Percentiles rank a stretch among this genome's conserved stretches.
phyloP scores from a whole-genome alignment of 1,284 basidiomycete species.

The Malassezia obtusa region DNA sequence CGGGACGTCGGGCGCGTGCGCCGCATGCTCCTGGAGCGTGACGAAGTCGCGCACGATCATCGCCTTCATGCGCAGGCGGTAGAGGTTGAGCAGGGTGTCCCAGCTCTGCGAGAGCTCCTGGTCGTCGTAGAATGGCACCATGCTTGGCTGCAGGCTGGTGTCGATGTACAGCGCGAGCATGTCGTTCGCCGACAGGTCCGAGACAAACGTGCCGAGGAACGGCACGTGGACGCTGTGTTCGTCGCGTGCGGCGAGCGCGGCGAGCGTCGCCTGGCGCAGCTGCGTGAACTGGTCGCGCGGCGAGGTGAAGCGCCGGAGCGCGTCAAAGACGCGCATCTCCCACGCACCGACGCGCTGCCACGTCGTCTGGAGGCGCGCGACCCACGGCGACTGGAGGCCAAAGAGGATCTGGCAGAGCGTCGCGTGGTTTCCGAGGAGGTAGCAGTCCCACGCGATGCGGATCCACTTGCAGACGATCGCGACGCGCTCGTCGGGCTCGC shows the following conservation, averaged over 20 bases:
- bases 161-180: conserved; percentile 35
- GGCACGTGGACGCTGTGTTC: conserved; percentile 20
- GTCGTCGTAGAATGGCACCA: conserved; percentile 17
- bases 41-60: conserved; percentile 14
- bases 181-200: conserved; percentile 35
- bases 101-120: conserved; percentile 16
- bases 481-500: conserved; percentile 55
- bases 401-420: conserved; percentile 70
- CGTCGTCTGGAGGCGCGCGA: conserved; percentile 60
- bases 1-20: neutral
- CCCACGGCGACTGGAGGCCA: conserved; percentile 65
- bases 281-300: conserved; percentile 63
- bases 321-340: conserved; percentile 66
- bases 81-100: conserved; percentile 16
- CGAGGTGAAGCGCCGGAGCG: conserved; percentile 63
- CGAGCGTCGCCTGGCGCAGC: conserved; percentile 47
- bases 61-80: conserved; percentile 16
- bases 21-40: conserved; percentile 1
- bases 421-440: conserved; percentile 67
- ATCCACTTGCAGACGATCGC: conserved; percentile 68
- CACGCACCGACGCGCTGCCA: conserved; percentile 63
- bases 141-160: conserved; percentile 20
- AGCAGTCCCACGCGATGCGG: conserved; percentile 80
- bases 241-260: conserved; percentile 18
- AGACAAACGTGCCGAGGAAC: conserved; percentile 42